Conservation (phyloP, 148 eudicot genomes). For the Arctostaphylos glauca region DNA sequence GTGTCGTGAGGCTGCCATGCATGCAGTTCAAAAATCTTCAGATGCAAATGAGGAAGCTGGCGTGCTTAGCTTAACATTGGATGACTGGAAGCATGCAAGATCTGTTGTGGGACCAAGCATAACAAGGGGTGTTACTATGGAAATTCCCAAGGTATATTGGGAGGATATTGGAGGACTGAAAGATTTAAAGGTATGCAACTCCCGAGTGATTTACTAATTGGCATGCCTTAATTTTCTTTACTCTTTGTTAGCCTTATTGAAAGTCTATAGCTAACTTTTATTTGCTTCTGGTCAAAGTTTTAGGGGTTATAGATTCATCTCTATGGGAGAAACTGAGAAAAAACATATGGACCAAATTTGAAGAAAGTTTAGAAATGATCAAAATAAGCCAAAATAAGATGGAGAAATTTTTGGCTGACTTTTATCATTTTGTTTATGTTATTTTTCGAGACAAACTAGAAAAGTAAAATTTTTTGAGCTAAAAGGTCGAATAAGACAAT, state of each 20-base stretch:
- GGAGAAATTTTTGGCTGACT: neutral
- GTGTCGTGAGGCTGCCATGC: conserved; percentile 80
- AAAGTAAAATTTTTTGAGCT: neutral
- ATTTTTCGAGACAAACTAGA: neutral
- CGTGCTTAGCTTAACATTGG: conserved; percentile 46
- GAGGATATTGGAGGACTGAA: conserved; percentile 90
- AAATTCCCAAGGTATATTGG: conserved; percentile 90
- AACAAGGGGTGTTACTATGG: conserved; percentile 83
- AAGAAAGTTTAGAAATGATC: neutral
- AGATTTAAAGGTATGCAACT: conserved; percentile 67
- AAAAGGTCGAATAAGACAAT: neutral
- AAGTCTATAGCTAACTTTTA: neutral
- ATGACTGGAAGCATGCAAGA: conserved; percentile 77
- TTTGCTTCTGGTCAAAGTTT: neutral
- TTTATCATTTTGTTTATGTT: neutral
- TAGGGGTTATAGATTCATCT: neutral
- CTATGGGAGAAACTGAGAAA: neutral
- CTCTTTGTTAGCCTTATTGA: neutral
- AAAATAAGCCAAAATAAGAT: neutral
- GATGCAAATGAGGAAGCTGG: conserved; percentile 34
- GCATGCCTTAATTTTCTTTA: neutral
- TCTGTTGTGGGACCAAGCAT: conserved; percentile 87
- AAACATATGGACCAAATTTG: neutral
- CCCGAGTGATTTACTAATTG: neutral
- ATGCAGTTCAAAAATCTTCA: conserved; percentile 41